Conservation (phyloP, 2,329 filamentous ascomycete genomes). For the Macrophomina phaseolina region DNA sequence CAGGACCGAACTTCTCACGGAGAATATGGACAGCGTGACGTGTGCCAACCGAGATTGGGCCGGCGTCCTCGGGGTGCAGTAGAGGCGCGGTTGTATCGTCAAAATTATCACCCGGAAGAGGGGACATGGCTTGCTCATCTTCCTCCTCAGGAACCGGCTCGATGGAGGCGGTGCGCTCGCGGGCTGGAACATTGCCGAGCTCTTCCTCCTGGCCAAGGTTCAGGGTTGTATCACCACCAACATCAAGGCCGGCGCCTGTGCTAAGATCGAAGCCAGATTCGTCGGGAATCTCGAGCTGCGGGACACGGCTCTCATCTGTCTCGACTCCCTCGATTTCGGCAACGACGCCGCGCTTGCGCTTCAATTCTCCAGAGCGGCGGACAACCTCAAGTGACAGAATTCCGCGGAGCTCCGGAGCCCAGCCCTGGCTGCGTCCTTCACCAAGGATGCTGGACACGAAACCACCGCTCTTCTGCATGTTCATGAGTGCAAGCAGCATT, state of each 20-base stretch:
- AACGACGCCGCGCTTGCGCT: slow-evolving; percentile 91
- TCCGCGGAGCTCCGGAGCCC: slow-evolving; percentile 92
- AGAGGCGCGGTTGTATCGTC: slow-evolving; percentile 79
- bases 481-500: slow-evolving; percentile 83
- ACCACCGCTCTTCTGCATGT: slow-evolving; percentile 87
- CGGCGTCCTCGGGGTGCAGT: slow-evolving; percentile 81
- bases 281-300: slow-evolving; percentile 65
- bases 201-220: slow-evolving; percentile 31
- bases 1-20: slow-evolving; percentile 81
- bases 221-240: slow-evolving; percentile 41
- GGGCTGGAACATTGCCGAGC: slow-evolving; percentile 9
- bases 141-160: slow-evolving; percentile 30
- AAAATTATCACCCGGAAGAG: slow-evolving; percentile 64
- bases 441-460: slow-evolving; percentile 89
- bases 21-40: slow-evolving; percentile 96
- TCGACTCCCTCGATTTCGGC: slow-evolving; percentile 79
- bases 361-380: slow-evolving; percentile 77
- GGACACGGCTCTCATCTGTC: slow-evolving; percentile 64
- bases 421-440: slow-evolving; percentile 76
- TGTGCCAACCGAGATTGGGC: slow-evolving; percentile 86
- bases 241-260: slow-evolving; percentile 48
- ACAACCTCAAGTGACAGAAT: slow-evolving; percentile 87
- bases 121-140: slow-evolving; percentile 46
- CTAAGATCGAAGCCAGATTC: slow-evolving; percentile 49
- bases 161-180: slow-evolving; percentile 22